phyloP scores from a whole-genome alignment of 2,329 filamentous ascomycete species.

The Fusarium subtropicale region DNA sequence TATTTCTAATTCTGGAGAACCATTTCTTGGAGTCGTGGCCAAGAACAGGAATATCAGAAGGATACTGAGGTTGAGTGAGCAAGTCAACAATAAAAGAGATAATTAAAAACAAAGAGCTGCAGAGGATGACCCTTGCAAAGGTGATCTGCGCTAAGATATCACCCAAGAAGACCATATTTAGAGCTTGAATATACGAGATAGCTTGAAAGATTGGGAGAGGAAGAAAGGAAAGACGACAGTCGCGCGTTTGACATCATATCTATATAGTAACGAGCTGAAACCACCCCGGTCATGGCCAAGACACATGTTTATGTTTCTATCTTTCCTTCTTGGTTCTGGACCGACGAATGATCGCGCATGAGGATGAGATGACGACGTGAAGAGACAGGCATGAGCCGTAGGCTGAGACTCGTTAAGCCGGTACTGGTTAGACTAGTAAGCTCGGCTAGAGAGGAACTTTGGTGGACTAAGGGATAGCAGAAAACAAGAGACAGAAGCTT shows the following conservation, averaged over 20 bases:
- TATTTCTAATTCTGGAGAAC: conserved; percentile 55
- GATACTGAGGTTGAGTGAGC: conserved; percentile 54
- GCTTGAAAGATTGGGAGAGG: background rate
- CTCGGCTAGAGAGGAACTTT: background rate
- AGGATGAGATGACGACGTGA: background rate
- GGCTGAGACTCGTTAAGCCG: background rate
- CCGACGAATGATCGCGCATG: background rate
- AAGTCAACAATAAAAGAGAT: conserved; percentile 56
- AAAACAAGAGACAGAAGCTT: too few relatives aligned
- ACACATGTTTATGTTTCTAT: background rate
- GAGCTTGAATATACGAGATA: background rate
- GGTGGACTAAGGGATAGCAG: too few relatives aligned
- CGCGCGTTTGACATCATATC: background rate
- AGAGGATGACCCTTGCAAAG: conserved; percentile 45
- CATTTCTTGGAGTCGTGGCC: conserved; percentile 52
- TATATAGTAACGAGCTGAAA: background rate
- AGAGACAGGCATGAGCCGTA: background rate
- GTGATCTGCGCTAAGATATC: conserved; percentile 49
- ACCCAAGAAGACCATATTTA: conserved; percentile 23
- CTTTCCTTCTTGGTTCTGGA: background rate
- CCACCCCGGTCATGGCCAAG: background rate
- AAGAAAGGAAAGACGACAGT: background rate
- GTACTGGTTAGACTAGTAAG: background rate
- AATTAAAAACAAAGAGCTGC: conserved; percentile 50
- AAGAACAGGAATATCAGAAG: conserved; percentile 55